Evolutionary conservation across 208 protist species (phyloP), one percentile per base, ranked within the genome.

Genomic region (Trypanosoma cruzi): DNA sequence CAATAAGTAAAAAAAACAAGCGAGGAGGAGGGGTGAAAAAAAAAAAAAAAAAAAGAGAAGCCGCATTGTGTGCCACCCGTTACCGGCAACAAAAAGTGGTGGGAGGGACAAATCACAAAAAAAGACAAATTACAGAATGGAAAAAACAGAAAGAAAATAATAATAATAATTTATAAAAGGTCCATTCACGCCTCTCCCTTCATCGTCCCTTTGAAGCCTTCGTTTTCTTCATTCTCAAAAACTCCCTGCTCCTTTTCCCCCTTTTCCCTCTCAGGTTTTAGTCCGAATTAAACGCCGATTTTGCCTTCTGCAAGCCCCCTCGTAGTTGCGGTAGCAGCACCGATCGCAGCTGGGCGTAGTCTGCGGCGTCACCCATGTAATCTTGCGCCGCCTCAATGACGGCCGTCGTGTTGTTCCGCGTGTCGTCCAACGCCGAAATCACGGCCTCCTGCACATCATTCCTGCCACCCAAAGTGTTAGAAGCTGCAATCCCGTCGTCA

Each of bases 331-430:
- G 63, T 18, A 82, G 48, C 2, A 92, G 73, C 22, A 63, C 76
- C 29, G 46, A 68, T 7, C 82, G 82, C 44, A 95, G 82, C 32
- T 62, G n/a, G 49, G 29, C 49, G 65, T 92, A 93, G 24, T 46
- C 55, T 16, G 53, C 42, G n/a, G 79, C 74, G 32, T 71, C 73
- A 40, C 78, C 76, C 77, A 95, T 80, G 77, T 95, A 83, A 64
- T 92, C 89, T 79, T 93, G 78, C 1, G 89, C 48, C 0, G 80
- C 82, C 32, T 91, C 85, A 36, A 95, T 67, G 1, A 75, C 83
- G 2, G 69, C 84, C 57, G 84, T 85, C 28, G 88, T 73, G 70
- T 89, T 85, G 49, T 81, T 81, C 68, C 87, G 67, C 56, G 81
- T 64, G 67, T 90, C 80, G 49, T 79, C 79, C 62, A 88, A 72